Percentiles rank a stretch among this genome's conserved stretches.
These are phyloP conservation scores for Neophaeococcomyces aloes DNA, from an alignment of 2,329 filamentous ascomycete species.

Conservation along the genomic window DNA sequence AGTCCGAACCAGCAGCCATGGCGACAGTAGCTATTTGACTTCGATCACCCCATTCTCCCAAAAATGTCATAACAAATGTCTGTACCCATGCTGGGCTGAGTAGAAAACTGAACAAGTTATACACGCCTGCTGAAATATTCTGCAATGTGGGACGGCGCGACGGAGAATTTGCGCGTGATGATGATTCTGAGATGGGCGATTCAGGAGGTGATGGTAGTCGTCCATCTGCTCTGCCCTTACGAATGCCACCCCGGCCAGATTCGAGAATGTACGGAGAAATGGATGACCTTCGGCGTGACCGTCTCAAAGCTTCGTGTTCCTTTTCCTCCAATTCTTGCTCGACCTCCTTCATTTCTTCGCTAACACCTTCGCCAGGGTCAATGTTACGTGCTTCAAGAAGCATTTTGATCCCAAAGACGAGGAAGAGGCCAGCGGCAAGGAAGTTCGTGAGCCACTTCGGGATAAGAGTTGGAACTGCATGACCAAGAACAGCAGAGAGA, in stretches of 20 bases:
- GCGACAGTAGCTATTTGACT: conserved; percentile 97
- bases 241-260: conserved; percentile 56
- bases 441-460: conserved; percentile 86
- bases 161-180: conserved; percentile 50
- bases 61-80: conserved; percentile 97
- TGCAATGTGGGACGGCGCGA: conserved; percentile 35
- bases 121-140: conserved; percentile 52
- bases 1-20: conserved; percentile 96
- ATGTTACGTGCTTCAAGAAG: conserved; percentile 80
- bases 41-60: conserved; percentile 95
- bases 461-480: conserved; percentile 80
- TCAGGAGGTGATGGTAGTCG: conserved; percentile 71
- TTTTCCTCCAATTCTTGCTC: conserved; percentile 90
- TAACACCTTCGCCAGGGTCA: conserved; percentile 78
- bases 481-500: conserved; percentile 81
- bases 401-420: conserved; percentile 78
- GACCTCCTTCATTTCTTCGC: conserved; percentile 96
- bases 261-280: conserved; percentile 69
- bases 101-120: conserved; percentile 77
- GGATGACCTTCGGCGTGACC: conserved; percentile 45
- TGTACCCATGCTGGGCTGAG: conserved; percentile 96
- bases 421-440: conserved; percentile 72
- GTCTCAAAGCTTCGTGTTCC: conserved; percentile 55
- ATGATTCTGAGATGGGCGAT: conserved; percentile 62
- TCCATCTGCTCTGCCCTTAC: conserved; percentile 59